Base-by-base conservation (phyloP, 2,329 filamentous ascomycete species). In the Aspergillus aculeatus region DNA sequence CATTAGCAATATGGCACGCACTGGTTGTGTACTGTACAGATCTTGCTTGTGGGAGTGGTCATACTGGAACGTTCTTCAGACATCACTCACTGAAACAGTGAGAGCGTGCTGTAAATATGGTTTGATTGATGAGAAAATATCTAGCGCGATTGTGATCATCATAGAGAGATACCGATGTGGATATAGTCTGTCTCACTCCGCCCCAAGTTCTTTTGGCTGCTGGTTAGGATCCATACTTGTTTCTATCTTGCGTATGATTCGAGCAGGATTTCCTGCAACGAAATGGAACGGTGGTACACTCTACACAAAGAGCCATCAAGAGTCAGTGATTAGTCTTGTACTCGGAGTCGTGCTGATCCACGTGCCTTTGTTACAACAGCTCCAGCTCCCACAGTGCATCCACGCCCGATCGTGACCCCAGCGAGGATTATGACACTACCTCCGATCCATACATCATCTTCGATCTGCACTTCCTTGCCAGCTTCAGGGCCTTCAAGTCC, bases 401-500 rank as follows among this genome's bases (percentile, higher is more conserved):
- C 78, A 21, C 69, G 66, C 0, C 78, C 78, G 55, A 80, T 73
- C 7, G 70, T 75, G 4, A 80, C 76, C 0, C 78, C 78, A 0
- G 75, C 73, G n/a, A 80, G 62, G 49, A 80, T 75, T 5, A 76
- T 73, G 2, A 75, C 79, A 62, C 79, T 77, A 0, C 80, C 81
- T 0, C 81, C 80, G 60, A 83, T 79, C 80, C 81, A 79, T 35
- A 75, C 78, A 51, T 81, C 78, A 35, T 79, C 70, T 5, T 81
- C 81, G 54, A 84, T 80, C 7, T 73, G 74, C 0, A 84, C 78
- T 0, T 79, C 78, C 38, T 74, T 74, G 0, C 81, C 80, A 59
- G 79, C 83, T 62, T 85, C 82, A 9, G 83, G 73, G 24, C 81
- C 76, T 7, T 81, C 78, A 14, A 69, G 31, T 0, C 68, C 68